Conservation (phyloP, 148 eudicot species). For the Drosera capensis region DNA sequence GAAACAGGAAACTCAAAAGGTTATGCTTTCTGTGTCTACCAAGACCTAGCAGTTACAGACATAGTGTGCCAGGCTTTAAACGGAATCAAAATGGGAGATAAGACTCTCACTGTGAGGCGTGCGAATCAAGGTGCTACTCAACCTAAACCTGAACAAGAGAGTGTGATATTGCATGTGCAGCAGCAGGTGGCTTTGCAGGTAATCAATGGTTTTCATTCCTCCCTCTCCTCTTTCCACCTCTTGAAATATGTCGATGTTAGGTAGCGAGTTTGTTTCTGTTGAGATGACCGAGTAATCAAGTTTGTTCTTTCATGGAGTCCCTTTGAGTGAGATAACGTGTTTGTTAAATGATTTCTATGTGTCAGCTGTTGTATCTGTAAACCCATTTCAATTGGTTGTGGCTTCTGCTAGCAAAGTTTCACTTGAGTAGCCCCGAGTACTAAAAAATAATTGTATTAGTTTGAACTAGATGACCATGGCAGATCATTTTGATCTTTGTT, state of each 20-base stretch:
- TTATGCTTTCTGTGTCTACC: slow-evolving; percentile 95
- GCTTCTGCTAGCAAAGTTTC: too few relatives aligned
- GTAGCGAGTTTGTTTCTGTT: background rate
- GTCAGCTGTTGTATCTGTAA: too few relatives aligned
- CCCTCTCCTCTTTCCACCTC: background rate
- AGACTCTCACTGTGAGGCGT: slow-evolving; percentile 84
- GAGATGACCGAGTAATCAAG: too few relatives aligned
- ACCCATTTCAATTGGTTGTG: too few relatives aligned
- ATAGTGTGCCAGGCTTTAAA: slow-evolving; percentile 90
- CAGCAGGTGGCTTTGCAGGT: slow-evolving; percentile 96
- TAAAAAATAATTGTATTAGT: too few relatives aligned
- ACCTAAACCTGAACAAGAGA: slow-evolving; percentile 96
- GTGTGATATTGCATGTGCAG: slow-evolving; percentile 69
- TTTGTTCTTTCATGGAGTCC: too few relatives aligned
- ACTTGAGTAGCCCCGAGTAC: too few relatives aligned
- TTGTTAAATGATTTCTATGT: too few relatives aligned
- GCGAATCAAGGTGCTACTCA: slow-evolving; percentile 82
- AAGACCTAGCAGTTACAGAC: slow-evolving; percentile 69
- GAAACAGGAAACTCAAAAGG: slow-evolving; percentile 98
- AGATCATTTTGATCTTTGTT: too few relatives aligned
- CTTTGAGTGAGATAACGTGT: too few relatives aligned
- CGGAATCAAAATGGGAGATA: slow-evolving; percentile 97
- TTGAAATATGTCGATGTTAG: background rate
- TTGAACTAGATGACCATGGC: too few relatives aligned
- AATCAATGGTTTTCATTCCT: background rate